Base-by-base conservation (phyloP, 23 red algal genomes). In the Gracilaria vermiculophylla region DNA sequence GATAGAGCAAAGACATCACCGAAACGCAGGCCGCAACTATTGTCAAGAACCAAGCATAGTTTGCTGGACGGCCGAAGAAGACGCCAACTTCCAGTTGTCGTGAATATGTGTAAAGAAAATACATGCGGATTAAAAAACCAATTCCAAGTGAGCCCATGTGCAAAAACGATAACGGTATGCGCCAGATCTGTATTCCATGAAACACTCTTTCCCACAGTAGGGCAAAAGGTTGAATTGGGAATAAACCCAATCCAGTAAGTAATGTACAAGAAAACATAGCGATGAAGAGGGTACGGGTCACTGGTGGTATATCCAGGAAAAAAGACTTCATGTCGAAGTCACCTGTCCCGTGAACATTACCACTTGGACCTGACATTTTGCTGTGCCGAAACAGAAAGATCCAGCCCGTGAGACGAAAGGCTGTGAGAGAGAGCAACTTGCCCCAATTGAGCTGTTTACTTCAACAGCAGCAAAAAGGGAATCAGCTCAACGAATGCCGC, bases 51-150 rank as follows among this genome's bases (percentile, higher is more conserved):
- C 78, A 94, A 25, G 78, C 54, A 71, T 98, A 98, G 61, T 94
- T 93, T 35, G 96, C 91, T 27, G 91, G 72, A 40, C 82, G 77
- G 31, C 83, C 81, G 54, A 90, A 81, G 72, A 94, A 98, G 21
- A 88, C 87, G 60, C 87, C 85, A 32, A 47, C 21, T 78, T 98
- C 96, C 32, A 98, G 89, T 64, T 89, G 77, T 65, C 65, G 87
- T 33, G 96, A 98, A 67, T 92, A 94, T 2, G 84, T 92, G 79
- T 55, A 94, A 60, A 98, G 69, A 66, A 94, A 94, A 71, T 92
- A 73, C 62, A 94, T 83, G 12, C 86, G 58, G 65, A 98, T 88
- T 43, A 98, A 65, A 70, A 98, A 94, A 28, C 58, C 70, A 40
- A 98, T 45, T 20, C 92, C 92, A 19, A 98, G 91, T 44, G 51